Conservation (phyloP, 2,329 filamentous ascomycete genomes). For the Byssoonygena ceratinophila region DNA sequence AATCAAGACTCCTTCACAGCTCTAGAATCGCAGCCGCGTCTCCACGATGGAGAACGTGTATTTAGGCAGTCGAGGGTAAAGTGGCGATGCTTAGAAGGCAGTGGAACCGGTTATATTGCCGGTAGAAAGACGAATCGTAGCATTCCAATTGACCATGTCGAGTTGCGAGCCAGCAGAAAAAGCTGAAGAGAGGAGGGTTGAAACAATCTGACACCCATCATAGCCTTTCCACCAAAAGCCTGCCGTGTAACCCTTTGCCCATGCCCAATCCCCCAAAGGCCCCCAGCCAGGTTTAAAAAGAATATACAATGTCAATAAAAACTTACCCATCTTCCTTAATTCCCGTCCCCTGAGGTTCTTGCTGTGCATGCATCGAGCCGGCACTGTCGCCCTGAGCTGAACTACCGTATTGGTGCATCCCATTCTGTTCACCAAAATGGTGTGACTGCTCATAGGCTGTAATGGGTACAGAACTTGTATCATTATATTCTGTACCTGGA, state of each 20-base stretch:
- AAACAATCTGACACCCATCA: not conserved
- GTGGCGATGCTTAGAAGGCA: not conserved
- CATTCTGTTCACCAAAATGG: slow-evolving; percentile 16
- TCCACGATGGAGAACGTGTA: not conserved
- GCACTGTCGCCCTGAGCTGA: slow-evolving; percentile 20
- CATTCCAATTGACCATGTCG: not conserved
- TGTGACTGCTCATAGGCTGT: not conserved
- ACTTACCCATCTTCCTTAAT: slow-evolving; percentile 93
- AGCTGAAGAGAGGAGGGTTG: not conserved
- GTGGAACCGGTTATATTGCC: not conserved
- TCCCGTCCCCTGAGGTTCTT: slow-evolving; percentile 32
- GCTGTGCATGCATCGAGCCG: slow-evolving; percentile 21
- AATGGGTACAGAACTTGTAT: not conserved
- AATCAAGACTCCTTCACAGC: not conserved
- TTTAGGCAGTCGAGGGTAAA: not conserved
- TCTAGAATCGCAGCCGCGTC: not conserved
- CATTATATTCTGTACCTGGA: not conserved
- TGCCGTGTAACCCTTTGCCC: not conserved
- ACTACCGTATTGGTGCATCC: slow-evolving; percentile 23
- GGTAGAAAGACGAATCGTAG: not conserved
- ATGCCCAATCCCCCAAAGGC: not conserved
- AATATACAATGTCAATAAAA: not conserved
- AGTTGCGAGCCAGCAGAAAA: not conserved
- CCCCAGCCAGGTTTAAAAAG: slow-evolving; percentile 18
- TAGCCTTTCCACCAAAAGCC: not conserved